Evolutionary conservation across 1,139 yeast species (phyloP).

Genomic region (Nakaseomyces bracarensis): DNA sequence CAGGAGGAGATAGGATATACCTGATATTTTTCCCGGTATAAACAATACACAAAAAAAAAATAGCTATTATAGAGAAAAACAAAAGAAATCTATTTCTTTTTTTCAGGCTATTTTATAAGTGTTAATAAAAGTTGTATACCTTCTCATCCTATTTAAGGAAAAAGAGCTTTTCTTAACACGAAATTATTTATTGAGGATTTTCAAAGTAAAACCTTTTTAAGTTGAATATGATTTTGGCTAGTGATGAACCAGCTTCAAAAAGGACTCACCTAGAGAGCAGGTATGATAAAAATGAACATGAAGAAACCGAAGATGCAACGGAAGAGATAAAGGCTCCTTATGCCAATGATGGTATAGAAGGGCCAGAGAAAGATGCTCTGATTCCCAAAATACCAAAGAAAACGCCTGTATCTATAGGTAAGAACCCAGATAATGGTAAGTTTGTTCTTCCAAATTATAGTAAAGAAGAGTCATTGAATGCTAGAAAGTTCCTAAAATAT

Average conservation of each 20-base stretch:
- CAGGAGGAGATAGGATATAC: no score
- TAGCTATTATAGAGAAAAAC: no score
- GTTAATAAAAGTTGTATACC: no score
- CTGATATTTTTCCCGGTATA: no score
- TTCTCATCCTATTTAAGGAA: no score
- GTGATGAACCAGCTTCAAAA: conserved; percentile 3
- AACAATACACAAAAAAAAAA: no score
- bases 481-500: conserved; percentile 52
- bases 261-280: not conserved
- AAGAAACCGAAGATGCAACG: not conserved
- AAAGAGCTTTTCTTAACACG: no score
- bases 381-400: conserved; percentile 4
- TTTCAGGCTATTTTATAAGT: no score
- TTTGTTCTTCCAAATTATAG: conserved; percentile 33
- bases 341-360: conserved; percentile 1
- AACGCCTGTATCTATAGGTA: conserved; percentile 13
- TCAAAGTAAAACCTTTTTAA: no score
- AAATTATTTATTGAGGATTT: no score
- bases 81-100: no score
- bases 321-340: conserved; percentile 5
- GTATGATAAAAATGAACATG: not conserved
- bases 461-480: conserved; percentile 39
- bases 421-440: conserved; percentile 26
- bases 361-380: conserved; percentile 4
- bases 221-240: not conserved